Conservation (phyloP, 2,329 filamentous ascomycete species). For the Microdochium nivale region DNA sequence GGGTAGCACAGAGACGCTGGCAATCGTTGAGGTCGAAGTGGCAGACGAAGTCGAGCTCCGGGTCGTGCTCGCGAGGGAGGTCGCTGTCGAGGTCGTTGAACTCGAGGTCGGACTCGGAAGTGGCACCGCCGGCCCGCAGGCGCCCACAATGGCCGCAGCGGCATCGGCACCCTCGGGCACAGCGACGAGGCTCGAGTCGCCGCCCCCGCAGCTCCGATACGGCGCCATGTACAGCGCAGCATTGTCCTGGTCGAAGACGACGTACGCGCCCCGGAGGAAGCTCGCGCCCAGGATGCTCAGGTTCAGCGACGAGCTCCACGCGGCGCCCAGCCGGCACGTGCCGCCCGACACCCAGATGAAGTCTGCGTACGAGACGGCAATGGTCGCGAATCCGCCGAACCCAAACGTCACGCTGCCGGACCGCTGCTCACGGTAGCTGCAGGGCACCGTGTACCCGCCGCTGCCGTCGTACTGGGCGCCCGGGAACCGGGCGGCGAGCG, state of each 20-base stretch:
- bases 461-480: conserved; percentile 27
- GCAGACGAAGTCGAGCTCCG: conserved; percentile 1
- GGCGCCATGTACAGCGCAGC: conserved; percentile 20
- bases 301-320: conserved; percentile 10
- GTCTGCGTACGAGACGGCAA: conserved; percentile 17
- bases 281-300: conserved; percentile 21
- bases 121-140: conserved; percentile 6
- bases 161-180: conserved; percentile 17
- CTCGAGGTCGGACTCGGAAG: conserved; percentile 1
- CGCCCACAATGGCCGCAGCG: conserved; percentile 14
- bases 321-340: conserved; percentile 17
- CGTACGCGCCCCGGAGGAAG: conserved; percentile 20
- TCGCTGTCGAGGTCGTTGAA: background rate
- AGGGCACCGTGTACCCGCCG: conserved; percentile 36
- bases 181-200: conserved; percentile 13
- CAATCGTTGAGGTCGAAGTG: background rate
- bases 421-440: conserved; percentile 24
- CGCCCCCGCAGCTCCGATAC: conserved; percentile 12
- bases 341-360: conserved; percentile 20
- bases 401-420: conserved; percentile 37
- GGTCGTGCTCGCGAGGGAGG: background rate
- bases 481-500: conserved; percentile 32
- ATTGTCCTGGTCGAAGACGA: conserved; percentile 20
- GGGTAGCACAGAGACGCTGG: background rate
- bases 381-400: conserved; percentile 30